Conservation (phyloP, 805 yeast species). For the Helenozyma baotianmanensis region DNA sequence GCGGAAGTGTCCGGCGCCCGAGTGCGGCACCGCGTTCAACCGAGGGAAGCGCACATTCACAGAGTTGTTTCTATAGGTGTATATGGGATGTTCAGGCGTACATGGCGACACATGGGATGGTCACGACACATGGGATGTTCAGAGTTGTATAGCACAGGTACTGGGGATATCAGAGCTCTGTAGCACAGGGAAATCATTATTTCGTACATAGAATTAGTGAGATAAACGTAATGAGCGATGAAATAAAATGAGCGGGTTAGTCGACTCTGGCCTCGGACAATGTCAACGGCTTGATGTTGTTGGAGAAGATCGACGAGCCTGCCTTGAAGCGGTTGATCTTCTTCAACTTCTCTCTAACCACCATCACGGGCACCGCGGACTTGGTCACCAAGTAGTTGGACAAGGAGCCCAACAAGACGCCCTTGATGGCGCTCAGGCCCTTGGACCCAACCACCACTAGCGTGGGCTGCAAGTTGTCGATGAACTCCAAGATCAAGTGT, state of each 20-base stretch:
- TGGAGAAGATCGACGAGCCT: slow-evolving; percentile 48
- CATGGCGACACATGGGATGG: too few relatives aligned
- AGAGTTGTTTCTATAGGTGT: slow-evolving; percentile 39
- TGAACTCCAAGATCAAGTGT: slow-evolving; percentile 63
- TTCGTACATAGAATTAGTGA: too few relatives aligned
- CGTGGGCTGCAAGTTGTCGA: slow-evolving; percentile 68
- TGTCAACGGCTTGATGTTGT: slow-evolving; percentile 50
- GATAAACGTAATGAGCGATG: not conserved
- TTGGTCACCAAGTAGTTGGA: slow-evolving; percentile 70
- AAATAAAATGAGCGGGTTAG: slow-evolving; percentile 15
- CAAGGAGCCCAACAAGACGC: slow-evolving; percentile 68
- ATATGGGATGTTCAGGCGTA: not conserved
- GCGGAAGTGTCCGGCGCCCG: slow-evolving; percentile 49
- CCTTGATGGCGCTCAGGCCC: slow-evolving; percentile 67
- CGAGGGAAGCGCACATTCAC: slow-evolving; percentile 45
- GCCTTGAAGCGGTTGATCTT: slow-evolving; percentile 55
- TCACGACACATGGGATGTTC: too few relatives aligned
- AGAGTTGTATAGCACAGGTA: too few relatives aligned
- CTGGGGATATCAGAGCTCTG: too few relatives aligned
- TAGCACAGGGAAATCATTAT: too few relatives aligned
- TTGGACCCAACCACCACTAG: slow-evolving; percentile 73
- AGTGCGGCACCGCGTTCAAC: slow-evolving; percentile 43
- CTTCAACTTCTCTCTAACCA: slow-evolving; percentile 67
- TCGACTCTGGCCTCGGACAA: slow-evolving; percentile 46
- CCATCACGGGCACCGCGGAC: slow-evolving; percentile 76